A percentile compares a stretch with the other conserved stretches of the same genome.
Conservation (phyloP, 2,329 filamentous ascomycete species). For the Corniculantispora saksenae region DNA sequence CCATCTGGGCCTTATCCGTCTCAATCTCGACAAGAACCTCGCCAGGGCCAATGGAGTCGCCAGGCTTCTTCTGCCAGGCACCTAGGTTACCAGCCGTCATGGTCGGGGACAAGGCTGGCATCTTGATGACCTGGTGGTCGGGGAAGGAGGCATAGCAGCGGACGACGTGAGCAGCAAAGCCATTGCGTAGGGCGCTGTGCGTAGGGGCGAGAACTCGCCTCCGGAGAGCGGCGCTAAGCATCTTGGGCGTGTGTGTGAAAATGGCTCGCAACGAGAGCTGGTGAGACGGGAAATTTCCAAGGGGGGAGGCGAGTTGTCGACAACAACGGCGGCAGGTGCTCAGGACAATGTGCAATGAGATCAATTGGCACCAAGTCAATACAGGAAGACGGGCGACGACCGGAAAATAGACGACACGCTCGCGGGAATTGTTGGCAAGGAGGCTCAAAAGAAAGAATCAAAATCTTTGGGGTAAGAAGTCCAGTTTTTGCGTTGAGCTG, state of each 20-base stretch:
- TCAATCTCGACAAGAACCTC: conserved; percentile 98
- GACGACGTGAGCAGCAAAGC: conserved; percentile 56
- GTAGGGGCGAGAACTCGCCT: conserved; percentile 59
- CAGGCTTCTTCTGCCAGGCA: conserved; percentile 95
- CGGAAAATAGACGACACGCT: conserved; percentile 15
- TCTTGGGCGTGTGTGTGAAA: conserved; percentile 31
- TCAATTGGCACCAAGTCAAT: conserved; percentile 16
- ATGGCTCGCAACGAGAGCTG: conserved; percentile 18
- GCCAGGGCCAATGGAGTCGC: conserved; percentile 82
- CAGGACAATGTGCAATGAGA: not conserved
- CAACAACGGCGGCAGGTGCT: not conserved
- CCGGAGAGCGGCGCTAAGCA: conserved; percentile 65
- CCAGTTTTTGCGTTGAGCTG: conserved; percentile 23
- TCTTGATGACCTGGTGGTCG: conserved; percentile 91
- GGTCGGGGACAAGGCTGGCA: conserved; percentile 96
- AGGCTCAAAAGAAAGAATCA: conserved; percentile 15
- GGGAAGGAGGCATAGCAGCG: conserved; percentile 82
- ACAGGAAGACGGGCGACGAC: conserved; percentile 8
- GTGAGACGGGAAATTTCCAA: not conserved
- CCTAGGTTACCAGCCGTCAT: conserved; percentile 98
- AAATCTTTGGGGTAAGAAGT: conserved; percentile 20
- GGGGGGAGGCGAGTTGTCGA: not conserved
- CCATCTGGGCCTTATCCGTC: conserved; percentile 99
- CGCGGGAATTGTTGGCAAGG: conserved; percentile 21
- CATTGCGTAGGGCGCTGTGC: conserved; percentile 52